Percentiles rank a stretch among this genome's conserved stretches.
Conservation (phyloP, 768 basidiomycete genomes). For the Pleurotus pulmonarius region DNA sequence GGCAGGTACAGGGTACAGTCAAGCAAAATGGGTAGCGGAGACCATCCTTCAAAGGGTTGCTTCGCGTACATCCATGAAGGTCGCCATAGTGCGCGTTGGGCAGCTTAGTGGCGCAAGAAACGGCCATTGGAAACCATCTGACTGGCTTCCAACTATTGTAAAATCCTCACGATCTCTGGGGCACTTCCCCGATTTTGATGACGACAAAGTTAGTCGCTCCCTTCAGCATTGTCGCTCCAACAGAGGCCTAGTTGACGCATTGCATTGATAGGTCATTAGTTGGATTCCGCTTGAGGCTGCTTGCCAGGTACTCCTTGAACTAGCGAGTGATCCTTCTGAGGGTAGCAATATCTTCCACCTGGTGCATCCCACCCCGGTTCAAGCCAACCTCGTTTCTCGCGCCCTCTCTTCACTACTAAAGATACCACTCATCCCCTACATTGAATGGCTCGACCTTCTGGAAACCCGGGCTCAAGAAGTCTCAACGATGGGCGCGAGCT, state of each 20-base stretch:
- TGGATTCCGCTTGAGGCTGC: slow-evolving; percentile 23
- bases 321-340: slow-evolving; percentile 10
- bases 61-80: slow-evolving; percentile 13
- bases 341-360: slow-evolving; percentile 11
- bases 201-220: slow-evolving; percentile 16
- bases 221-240: background rate
- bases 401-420: slow-evolving; percentile 10
- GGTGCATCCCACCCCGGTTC: slow-evolving; percentile 15
- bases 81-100: slow-evolving; percentile 29
- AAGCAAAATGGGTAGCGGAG: slow-evolving; percentile 42
- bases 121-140: slow-evolving; percentile 31
- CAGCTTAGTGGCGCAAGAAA: slow-evolving; percentile 31
- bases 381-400: slow-evolving; percentile 9
- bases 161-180: slow-evolving; percentile 27
- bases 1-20: slow-evolving; percentile 28
- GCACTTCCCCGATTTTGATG: slow-evolving; percentile 21
- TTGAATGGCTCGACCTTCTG: slow-evolving; percentile 4
- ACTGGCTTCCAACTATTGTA: slow-evolving; percentile 33
- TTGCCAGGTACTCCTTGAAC: slow-evolving; percentile 15
- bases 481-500: no score
- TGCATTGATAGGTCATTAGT: slow-evolving; percentile 4
- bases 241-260: background rate
- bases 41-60: slow-evolving; percentile 22
- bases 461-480: background rate
- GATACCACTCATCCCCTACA: slow-evolving; percentile 15